Conservation (phyloP, 345 rosid genomes). For the Hirschfeldia incana region DNA sequence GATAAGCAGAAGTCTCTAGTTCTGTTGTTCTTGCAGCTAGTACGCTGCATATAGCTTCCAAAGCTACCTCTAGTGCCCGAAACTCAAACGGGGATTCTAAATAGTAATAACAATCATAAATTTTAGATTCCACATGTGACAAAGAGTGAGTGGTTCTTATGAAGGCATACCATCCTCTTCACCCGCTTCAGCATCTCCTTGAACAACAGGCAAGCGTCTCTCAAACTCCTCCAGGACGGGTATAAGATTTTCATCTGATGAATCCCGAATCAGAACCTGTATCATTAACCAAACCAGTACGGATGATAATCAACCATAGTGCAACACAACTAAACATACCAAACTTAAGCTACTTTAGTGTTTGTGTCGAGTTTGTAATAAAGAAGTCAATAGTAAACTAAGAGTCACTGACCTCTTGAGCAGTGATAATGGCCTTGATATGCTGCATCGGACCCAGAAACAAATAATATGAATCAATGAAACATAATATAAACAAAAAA, state of each 20-base stretch:
- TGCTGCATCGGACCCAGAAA: slow-evolving; percentile 49
- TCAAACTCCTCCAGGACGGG: slow-evolving; percentile 89
- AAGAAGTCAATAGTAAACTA: neutral
- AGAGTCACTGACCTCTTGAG: slow-evolving; percentile 73
- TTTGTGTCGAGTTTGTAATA: too few species aligned
- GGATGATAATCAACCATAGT: too few species aligned
- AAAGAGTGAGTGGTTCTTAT: neutral
- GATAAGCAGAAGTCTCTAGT: slow-evolving; percentile 81
- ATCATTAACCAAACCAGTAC: neutral
- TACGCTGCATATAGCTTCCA: slow-evolving; percentile 91
- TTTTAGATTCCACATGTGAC: slow-evolving; percentile 6
- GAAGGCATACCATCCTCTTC: slow-evolving; percentile 76
- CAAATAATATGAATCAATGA: neutral
- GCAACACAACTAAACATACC: too few species aligned
- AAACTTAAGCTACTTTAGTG: too few species aligned
- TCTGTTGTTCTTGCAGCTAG: slow-evolving; percentile 83
- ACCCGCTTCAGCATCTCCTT: slow-evolving; percentile 57
- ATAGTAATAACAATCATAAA: slow-evolving; percentile 19
- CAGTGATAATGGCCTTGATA: slow-evolving; percentile 89
- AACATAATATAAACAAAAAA: neutral
- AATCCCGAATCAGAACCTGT: slow-evolving; percentile 84
- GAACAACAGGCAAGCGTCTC: slow-evolving; percentile 61
- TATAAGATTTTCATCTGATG: slow-evolving; percentile 71
- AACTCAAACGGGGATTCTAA: slow-evolving; percentile 84
- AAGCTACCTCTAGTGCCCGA: slow-evolving; percentile 83